These are phyloP conservation scores for Xylaria nigripes DNA, from an alignment of 495 filamentous ascomycete genomes.

Conservation along the genomic window DNA sequence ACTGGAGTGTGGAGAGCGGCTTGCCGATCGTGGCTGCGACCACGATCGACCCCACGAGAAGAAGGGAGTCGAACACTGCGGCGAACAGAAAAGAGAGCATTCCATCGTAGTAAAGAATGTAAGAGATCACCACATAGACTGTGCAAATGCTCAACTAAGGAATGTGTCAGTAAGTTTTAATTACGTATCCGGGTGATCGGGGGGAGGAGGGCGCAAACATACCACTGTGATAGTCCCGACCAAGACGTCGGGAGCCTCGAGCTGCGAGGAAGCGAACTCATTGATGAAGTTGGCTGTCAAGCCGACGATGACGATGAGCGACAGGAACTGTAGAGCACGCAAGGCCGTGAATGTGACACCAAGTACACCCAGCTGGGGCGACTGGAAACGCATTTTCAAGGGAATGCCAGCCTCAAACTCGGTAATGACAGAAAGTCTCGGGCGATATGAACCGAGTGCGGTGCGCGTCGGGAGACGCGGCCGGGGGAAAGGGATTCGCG, in stretches of 20 bases:
- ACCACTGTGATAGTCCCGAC: slow-evolving; percentile 74
- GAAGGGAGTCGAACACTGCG: slow-evolving; percentile 52
- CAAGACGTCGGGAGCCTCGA: slow-evolving; percentile 59
- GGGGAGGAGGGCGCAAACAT: slow-evolving; percentile 25
- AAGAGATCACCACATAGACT: slow-evolving; percentile 67
- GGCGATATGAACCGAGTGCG: slow-evolving; percentile 15
- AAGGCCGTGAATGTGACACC: slow-evolving; percentile 69
- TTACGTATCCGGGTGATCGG: not conserved
- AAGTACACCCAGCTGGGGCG: slow-evolving; percentile 60
- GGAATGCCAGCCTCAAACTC: slow-evolving; percentile 22
- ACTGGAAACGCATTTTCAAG: slow-evolving; percentile 26
- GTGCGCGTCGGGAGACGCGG: slow-evolving; percentile 26
- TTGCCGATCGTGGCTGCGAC: slow-evolving; percentile 67
- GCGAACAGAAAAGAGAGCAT: slow-evolving; percentile 66
- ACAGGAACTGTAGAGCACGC: slow-evolving; percentile 60
- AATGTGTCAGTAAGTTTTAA: slow-evolving; percentile 10
- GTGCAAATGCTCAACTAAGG: slow-evolving; percentile 62
- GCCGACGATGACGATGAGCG: slow-evolving; percentile 71
- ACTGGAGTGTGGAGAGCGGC: slow-evolving; percentile 71
- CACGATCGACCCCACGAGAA: slow-evolving; percentile 64
- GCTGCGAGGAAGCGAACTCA: slow-evolving; percentile 56
- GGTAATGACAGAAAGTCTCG: slow-evolving; percentile 26
- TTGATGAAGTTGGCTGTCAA: slow-evolving; percentile 76
- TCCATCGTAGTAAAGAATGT: slow-evolving; percentile 67
- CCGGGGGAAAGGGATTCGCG: slow-evolving; percentile 21